phyloP scores from a whole-genome alignment of 139 green algal species.

The Chlorella sp. region DNA sequence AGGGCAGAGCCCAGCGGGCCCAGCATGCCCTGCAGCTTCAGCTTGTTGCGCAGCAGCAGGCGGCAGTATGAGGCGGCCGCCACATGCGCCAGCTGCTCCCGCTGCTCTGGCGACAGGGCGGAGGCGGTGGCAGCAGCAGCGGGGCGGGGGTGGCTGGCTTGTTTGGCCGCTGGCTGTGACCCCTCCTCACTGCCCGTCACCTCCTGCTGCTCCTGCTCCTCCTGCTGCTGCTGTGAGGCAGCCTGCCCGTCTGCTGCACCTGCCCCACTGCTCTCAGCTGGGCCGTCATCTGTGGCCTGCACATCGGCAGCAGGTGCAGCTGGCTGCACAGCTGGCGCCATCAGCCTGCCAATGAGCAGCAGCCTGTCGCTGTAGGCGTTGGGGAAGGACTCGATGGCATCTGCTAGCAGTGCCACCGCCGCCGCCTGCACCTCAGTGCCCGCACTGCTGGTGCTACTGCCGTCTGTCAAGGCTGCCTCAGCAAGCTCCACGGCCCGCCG shows the following conservation, averaged over 20 bases:
- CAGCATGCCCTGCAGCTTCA: conserved; percentile 36
- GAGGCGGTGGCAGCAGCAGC: too few species aligned
- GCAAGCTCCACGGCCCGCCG: background rate
- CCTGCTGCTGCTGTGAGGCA: background rate
- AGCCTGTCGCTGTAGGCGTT: conserved; percentile 4
- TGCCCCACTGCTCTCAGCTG: background rate
- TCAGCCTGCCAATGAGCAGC: conserved; percentile 9
- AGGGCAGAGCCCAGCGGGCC: background rate
- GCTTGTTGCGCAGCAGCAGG: conserved; percentile 35
- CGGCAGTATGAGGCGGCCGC: conserved; percentile 22
- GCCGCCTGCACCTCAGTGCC: background rate
- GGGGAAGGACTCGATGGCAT: conserved; percentile 12
- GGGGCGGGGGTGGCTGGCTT: too few species aligned
- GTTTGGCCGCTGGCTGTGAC: too few species aligned
- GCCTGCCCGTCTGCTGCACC: background rate
- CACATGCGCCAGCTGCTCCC: background rate
- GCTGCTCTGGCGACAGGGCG: background rate
- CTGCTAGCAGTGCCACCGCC: conserved; percentile 2
- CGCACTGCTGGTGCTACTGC: too few species aligned
- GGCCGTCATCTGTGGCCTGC: too few species aligned
- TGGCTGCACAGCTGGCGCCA: background rate
- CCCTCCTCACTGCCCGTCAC: too few species aligned
- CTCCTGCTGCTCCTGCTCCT: too few species aligned
- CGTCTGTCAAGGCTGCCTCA: background rate
- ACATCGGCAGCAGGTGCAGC: too few species aligned